Percentiles rank a stretch among this genome's conserved stretches.
phyloP scores from a whole-genome alignment of 2,329 filamentous ascomycete species.

The Hymenoscyphus infarciens region DNA sequence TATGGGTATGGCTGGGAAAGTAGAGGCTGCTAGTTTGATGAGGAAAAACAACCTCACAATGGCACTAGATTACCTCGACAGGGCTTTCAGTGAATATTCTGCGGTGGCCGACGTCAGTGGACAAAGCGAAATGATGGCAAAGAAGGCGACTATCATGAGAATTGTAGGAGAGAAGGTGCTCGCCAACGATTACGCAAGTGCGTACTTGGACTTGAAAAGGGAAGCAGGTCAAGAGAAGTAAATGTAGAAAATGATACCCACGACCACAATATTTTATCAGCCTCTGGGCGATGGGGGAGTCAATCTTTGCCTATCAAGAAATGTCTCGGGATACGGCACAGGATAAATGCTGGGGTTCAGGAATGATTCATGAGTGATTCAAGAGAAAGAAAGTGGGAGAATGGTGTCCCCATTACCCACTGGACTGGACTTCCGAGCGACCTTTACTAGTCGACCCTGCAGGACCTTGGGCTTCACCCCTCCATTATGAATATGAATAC shows the following conservation, averaged over 20 bases:
- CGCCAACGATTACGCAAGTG: slow-evolving; percentile 54
- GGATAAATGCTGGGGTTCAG: no score
- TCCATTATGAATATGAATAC: no score
- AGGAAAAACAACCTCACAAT: slow-evolving; percentile 48
- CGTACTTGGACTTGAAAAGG: slow-evolving; percentile 49
- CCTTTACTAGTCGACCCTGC: no score
- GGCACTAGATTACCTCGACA: slow-evolving; percentile 30
- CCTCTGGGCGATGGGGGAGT: no score
- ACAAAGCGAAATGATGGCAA: slow-evolving; percentile 61
- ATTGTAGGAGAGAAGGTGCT: slow-evolving; percentile 51
- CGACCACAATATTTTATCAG: slow-evolving; percentile 10
- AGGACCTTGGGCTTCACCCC: no score
- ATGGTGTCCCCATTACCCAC: no score
- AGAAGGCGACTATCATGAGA: slow-evolving; percentile 63
- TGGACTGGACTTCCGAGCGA: no score
- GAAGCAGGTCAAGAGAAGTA: slow-evolving; percentile 29
- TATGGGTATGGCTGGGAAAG: slow-evolving; percentile 58
- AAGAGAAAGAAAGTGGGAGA: no score
- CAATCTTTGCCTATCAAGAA: no score
- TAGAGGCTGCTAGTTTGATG: slow-evolving; percentile 35
- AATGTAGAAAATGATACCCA: slow-evolving; percentile 22
- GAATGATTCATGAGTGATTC: no score
- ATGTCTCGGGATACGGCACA: no score
- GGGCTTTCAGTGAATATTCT: slow-evolving; percentile 46
- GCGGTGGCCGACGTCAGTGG: slow-evolving; percentile 55